These are phyloP conservation scores for Inga oerstediana DNA, from an alignment of 306 rosid species.

Conservation along the genomic window DNA sequence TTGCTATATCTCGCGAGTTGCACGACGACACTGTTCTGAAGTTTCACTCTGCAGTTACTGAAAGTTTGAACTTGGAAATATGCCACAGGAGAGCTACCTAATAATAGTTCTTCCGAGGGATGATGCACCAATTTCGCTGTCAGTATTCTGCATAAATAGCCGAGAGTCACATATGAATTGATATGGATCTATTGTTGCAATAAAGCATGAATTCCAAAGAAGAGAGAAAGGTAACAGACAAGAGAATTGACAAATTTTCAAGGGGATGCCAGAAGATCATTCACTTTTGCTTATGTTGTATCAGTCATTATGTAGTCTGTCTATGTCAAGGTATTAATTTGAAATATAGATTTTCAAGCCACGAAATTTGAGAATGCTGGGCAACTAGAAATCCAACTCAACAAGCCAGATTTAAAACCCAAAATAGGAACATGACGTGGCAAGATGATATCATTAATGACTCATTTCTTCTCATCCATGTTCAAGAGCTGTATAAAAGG, in stretches of 20 bases:
- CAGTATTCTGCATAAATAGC: conserved; percentile 65
- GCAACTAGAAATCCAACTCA: neutral
- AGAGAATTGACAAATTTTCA: neutral
- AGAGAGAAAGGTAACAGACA: neutral
- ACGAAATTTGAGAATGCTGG: neutral
- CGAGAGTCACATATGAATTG: conserved; percentile 16
- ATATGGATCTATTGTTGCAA: neutral
- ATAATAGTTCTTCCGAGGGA: conserved; percentile 78
- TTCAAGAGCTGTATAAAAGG: neutral
- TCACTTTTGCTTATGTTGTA: neutral
- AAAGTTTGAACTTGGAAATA: neutral
- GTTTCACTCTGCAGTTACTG: neutral
- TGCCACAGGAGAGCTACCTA: conserved; percentile 49
- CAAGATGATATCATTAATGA: neutral
- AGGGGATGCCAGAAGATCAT: conserved; percentile 6
- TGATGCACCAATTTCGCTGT: conserved; percentile 86
- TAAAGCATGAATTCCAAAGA: neutral
- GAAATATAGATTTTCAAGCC: neutral
- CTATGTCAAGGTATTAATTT: neutral
- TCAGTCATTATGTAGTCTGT: neutral
- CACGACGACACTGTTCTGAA: conserved; percentile 2
- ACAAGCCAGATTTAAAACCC: neutral
- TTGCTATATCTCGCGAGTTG: conserved; percentile 26
- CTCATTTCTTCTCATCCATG: neutral
- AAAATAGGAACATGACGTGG: neutral